Base-by-base conservation (phyloP, 345 rosid genomes). In the Eucalyptus cloeziana region DNA sequence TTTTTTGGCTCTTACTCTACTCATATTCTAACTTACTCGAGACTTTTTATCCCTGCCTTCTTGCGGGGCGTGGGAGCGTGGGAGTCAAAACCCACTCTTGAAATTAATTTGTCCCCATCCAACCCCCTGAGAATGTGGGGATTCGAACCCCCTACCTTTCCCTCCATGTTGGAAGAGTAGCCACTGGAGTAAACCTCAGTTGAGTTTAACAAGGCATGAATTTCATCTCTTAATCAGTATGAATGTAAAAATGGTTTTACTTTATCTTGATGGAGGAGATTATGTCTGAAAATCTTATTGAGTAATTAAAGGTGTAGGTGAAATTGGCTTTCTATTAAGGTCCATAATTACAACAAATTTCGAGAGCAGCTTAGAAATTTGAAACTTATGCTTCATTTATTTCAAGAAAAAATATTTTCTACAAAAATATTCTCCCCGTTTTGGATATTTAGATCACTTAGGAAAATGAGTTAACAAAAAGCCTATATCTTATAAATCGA, bases 401-500 rank as follows among this genome's bases (percentile, higher is more conserved):
- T 56, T 24, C 3, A 0, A 22, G 62, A 56, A 56, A 22, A 56
- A 24, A 56, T 2, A 24, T 24, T 24, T 56, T 52, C 24, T 1
- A 56, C 10, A 1, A 24, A 56, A 24, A 9, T 56, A 24, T 56
- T 56, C 30, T 24, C 0, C 30, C 30, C 0, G 0, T 56, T 56
- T 10, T 24, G 6, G 12, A 24, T 24, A 21, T 56, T 56, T 56
- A 56, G 30, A 56, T 24, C 62, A 0, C 6, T 56, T 56, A 24
- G 0, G 1, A 56, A 56, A 24, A 52, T 52, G 27, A 24, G 62
- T 24, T 10, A 10, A 56, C 3, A 4, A 56, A 24, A 56, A 24
- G 13, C 62, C 3, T 56, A 56, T 56, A 10, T 24, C 58, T 52
- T 52, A 52, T 0, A 52, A 19, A 52, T 7, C 10, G 10, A 56